These are phyloP conservation scores for Candida dubliniensis DNA, from an alignment of 1,139 yeast species.

Conservation along the genomic window DNA sequence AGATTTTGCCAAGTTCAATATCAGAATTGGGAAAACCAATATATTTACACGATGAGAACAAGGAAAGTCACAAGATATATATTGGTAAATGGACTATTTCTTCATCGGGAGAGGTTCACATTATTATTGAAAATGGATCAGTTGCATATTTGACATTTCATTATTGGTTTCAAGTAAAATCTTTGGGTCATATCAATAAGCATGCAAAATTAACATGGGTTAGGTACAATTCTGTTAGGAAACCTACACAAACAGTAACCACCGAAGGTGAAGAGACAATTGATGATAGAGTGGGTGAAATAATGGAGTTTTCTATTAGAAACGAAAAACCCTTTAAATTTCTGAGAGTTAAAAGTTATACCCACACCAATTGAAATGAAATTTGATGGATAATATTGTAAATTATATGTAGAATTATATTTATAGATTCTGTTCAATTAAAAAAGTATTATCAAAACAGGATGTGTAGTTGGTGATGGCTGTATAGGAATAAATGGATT, in stretches of 20 bases:
- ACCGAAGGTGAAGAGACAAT: constrained; percentile 18
- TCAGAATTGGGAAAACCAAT: constrained; percentile 13
- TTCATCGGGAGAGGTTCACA: constrained; percentile 50
- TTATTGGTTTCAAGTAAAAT: constrained; percentile 58
- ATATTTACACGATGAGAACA: constrained; percentile 13
- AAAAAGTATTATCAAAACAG: too few relatives aligned
- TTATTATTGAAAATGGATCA: constrained; percentile 58
- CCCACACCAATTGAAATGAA: neutral
- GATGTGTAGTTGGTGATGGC: too few relatives aligned
- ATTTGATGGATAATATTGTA: neutral
- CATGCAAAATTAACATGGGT: constrained; percentile 73
- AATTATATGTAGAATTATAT: too few relatives aligned
- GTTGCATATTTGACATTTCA: constrained; percentile 63
- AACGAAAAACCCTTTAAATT: constrained; percentile 80
- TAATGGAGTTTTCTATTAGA: constrained; percentile 53
- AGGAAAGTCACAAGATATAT: constrained; percentile 40
- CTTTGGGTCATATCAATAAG: constrained; percentile 53
- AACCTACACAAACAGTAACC: constrained; percentile 30
- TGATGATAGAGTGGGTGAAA: constrained; percentile 50
- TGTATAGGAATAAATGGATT: too few relatives aligned
- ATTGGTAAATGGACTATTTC: constrained; percentile 56
- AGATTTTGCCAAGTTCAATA: constrained; percentile 16
- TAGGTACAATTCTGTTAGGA: constrained; percentile 55
- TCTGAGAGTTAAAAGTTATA: constrained; percentile 57
- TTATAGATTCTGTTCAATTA: neutral